A percentile compares a stretch with the other conserved stretches of the same genome.
Evolutionary conservation across 352 stramenopile species (phyloP).

Genomic region (Globisporangium rhizosaccharum): DNA sequence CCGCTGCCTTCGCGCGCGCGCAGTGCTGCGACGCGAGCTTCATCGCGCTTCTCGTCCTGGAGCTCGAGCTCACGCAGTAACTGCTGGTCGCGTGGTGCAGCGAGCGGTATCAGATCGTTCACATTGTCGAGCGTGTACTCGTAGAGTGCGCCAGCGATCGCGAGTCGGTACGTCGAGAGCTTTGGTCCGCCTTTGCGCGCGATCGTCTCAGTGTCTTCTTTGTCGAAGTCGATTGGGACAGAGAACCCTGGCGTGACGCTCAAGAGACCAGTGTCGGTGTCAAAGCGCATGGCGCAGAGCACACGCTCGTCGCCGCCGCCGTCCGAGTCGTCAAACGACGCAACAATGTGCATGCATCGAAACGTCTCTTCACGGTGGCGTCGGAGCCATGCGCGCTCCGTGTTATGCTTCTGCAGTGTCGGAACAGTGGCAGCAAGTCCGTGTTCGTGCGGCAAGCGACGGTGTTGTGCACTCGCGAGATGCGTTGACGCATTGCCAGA

Average conservation of each 20-base stretch:
- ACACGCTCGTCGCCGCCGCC: slow-evolving; percentile 21
- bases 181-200: slow-evolving; percentile 25
- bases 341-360: slow-evolving; percentile 61
- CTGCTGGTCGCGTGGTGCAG: slow-evolving; percentile 28
- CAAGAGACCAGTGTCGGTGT: slow-evolving; percentile 45
- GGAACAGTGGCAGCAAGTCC: slow-evolving; percentile 8
- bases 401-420: slow-evolving; percentile 24
- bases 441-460: slow-evolving; percentile 15
- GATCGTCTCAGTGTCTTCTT: slow-evolving; percentile 28
- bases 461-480: slow-evolving; percentile 14
- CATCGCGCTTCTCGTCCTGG: slow-evolving; percentile 35
- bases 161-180: slow-evolving; percentile 43
- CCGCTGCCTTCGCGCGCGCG: background rate
- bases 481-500: slow-evolving; percentile 1
- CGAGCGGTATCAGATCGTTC: slow-evolving; percentile 42
- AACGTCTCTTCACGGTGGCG: slow-evolving; percentile 45
- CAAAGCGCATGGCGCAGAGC: slow-evolving; percentile 46
- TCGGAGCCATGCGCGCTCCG: slow-evolving; percentile 26
- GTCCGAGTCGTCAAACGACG: slow-evolving; percentile 16
- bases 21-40: slow-evolving; percentile 12
- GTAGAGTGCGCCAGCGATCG: slow-evolving; percentile 31
- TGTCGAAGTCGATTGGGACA: slow-evolving; percentile 22
- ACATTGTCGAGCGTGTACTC: slow-evolving; percentile 61
- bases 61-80: slow-evolving; percentile 38
- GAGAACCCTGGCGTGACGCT: slow-evolving; percentile 57